These are phyloP conservation scores for Persicaria maculosa DNA, from an alignment of 148 eudicot species.

Conservation along the genomic window DNA sequence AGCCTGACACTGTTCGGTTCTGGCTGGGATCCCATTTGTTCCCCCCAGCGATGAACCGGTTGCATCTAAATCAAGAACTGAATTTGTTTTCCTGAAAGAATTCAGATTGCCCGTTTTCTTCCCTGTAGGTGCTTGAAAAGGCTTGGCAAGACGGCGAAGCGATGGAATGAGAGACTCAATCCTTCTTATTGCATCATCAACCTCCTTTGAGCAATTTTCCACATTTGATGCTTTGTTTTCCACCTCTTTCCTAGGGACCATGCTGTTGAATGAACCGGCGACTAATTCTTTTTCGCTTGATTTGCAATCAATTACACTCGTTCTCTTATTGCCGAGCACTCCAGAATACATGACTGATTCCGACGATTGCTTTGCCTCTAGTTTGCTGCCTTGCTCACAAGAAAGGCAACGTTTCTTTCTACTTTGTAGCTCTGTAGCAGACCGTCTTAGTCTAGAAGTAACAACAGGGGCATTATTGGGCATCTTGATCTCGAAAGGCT, in stretches of 20 bases:
- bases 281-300: not conserved
- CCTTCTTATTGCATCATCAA: slow-evolving; percentile 35
- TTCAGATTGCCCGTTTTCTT: not conserved
- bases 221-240: slow-evolving; percentile 3
- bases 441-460: not conserved
- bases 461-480: not conserved
- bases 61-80: slow-evolving; percentile 7
- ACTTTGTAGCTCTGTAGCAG: not conserved
- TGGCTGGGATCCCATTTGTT: not conserved
- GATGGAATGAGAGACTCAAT: slow-evolving; percentile 36
- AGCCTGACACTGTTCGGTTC: not conserved
- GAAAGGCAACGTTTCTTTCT: not conserved
- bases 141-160: slow-evolving; percentile 23
- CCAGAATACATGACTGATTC: not conserved
- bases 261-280: not conserved
- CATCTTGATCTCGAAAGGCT: not conserved
- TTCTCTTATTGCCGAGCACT: not conserved
- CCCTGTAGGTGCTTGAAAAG: slow-evolving; percentile 8
- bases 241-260: not conserved
- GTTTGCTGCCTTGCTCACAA: not conserved
- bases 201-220: slow-evolving; percentile 28
- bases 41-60: not conserved
- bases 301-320: not conserved
- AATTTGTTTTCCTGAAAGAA: slow-evolving; percentile 2
- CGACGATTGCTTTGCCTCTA: not conserved